phyloP scores from a whole-genome alignment of 176 grass and related monocot genomes.

The Themeda triandra region DNA sequence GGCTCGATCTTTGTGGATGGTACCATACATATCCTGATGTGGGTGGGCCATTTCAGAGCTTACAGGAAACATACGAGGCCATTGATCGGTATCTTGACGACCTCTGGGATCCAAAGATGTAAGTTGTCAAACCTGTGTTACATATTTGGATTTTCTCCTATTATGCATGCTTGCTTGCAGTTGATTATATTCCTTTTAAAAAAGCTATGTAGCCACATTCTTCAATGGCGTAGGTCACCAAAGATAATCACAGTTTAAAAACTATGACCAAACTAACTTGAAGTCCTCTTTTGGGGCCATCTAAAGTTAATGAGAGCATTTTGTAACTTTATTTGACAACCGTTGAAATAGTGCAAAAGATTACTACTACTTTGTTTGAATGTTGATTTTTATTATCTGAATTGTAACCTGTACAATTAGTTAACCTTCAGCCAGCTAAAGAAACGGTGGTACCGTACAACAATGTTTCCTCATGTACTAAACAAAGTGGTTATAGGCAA shows the following conservation, averaged over 20 bases:
- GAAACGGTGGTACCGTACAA: background rate
- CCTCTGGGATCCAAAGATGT: background rate
- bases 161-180: background rate
- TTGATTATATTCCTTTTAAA: background rate
- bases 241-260: too few relatives aligned
- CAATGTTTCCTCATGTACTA: background rate
- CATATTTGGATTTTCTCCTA: background rate
- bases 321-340: background rate
- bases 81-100: background rate
- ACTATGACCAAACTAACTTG: background rate
- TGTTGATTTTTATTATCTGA: background rate
- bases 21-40: constrained; percentile 20
- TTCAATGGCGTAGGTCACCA: background rate
- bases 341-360: background rate
- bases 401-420: background rate
- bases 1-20: background rate
- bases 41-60: background rate
- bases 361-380: background rate
- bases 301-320: background rate
- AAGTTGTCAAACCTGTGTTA: background rate
- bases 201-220: background rate
- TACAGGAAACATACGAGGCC: background rate
- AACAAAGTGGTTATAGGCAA: background rate
- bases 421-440: background rate
- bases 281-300: background rate